Base-by-base conservation (phyloP, 1,139 yeast species). In the Arxiozyma bovina region DNA sequence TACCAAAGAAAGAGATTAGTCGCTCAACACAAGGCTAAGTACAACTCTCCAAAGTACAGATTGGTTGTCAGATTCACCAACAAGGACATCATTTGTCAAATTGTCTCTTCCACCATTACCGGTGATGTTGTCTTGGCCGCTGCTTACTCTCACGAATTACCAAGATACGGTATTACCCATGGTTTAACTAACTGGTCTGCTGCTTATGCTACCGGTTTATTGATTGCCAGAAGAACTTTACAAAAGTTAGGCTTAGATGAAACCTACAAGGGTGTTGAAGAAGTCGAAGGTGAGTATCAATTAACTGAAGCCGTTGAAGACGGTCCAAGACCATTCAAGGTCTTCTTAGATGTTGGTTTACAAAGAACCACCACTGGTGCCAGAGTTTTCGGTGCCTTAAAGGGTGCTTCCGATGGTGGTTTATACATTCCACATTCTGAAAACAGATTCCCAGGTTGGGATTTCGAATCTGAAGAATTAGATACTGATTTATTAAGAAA, bases 321-420 rank as follows among this genome's bases (percentile, higher is more conserved):
- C 67, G 97, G 84, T 69, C 99, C 99, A 81, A 88, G 99, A 79
- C 99, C 99, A 75, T 94, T 93, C 96, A 93, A 93, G 87, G 98
- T 91, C 70, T 91, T 84, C 89, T 85, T 93, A 75, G 99, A 93
- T 77, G 91, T 93, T 74, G 99, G 99, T 89, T 83, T 94, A 77
- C 96, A 91, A 80, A 93, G 99, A 86, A 90, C 99, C 80, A 93
- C 99, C 81, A 91, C 98, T 73, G 99, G 99, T 89, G 97, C 98
- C 75, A 89, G 96, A 80, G 83, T 93, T 76, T 93, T 93, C 73
- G 99, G 98, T 87, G 97, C 91, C 74, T 83, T 94, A 76, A 93
- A 93, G 87, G 99, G 99, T 87, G 99, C 99, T 74, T 91, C 98
- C 63, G 99, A 93, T 77, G 99, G 99, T 87, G 99, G 99, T 73